Evolutionary conservation across 2,329 filamentous ascomycete species (phyloP).

Genomic region (Cladophialophora psammophila): DNA sequence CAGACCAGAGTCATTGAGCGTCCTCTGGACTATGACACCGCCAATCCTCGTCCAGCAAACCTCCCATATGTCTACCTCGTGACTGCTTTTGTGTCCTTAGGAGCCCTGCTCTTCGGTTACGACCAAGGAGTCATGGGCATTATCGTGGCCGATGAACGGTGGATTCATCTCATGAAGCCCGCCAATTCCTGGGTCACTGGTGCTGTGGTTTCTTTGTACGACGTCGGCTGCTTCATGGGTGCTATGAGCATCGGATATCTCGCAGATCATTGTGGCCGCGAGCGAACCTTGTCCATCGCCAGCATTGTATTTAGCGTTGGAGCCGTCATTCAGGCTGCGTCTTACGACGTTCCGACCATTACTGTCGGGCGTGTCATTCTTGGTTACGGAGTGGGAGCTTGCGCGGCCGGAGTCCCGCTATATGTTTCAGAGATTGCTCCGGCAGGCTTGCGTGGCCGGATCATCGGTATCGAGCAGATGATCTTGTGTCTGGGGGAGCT

Average conservation of each 20-base stretch:
- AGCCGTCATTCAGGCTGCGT: slow-evolving; percentile 45
- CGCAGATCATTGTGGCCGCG: slow-evolving; percentile 18
- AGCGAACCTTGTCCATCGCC: slow-evolving; percentile 21
- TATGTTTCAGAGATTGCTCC: slow-evolving; percentile 55
- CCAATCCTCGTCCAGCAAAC: slow-evolving; percentile 14
- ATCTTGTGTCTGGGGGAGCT: slow-evolving; percentile 54
- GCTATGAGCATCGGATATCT: slow-evolving; percentile 19
- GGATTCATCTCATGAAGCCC: slow-evolving; percentile 41
- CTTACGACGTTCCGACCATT: slow-evolving; percentile 52
- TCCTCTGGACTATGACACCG: neutral
- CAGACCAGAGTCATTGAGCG: slow-evolving; percentile 17
- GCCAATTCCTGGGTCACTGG: slow-evolving; percentile 41
- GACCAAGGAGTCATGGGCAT: slow-evolving; percentile 46
- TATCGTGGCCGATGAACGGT: slow-evolving; percentile 44
- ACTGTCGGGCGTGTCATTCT: slow-evolving; percentile 59
- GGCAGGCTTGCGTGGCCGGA: slow-evolving; percentile 48
- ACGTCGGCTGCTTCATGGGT: slow-evolving; percentile 45
- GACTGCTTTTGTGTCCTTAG: slow-evolving; percentile 26
- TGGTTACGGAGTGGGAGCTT: slow-evolving; percentile 57
- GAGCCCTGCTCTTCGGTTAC: slow-evolving; percentile 45
- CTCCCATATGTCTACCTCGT: slow-evolving; percentile 20
- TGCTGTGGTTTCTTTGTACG: slow-evolving; percentile 50
- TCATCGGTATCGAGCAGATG: slow-evolving; percentile 55
- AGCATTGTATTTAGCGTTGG: slow-evolving; percentile 23
- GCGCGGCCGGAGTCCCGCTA: slow-evolving; percentile 57